Conservation (phyloP, 768 basidiomycete genomes). For the Trametes cubensis region DNA sequence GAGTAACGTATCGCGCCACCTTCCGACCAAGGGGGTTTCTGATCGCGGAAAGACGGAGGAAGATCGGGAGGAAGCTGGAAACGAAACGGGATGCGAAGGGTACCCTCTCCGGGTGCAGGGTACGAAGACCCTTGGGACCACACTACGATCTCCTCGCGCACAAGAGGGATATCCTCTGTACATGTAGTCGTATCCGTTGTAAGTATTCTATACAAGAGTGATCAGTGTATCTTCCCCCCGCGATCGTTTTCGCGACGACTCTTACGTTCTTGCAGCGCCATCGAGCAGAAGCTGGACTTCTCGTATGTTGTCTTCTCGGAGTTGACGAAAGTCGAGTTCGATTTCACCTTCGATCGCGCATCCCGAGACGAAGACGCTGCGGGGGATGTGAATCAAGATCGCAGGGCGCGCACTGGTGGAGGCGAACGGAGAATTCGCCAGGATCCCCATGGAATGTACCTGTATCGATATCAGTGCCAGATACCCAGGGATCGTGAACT, state of each 20-base stretch:
- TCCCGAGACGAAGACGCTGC: conserved; percentile 15
- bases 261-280: conserved; percentile 23
- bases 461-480: too few species aligned
- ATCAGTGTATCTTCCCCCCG: not conserved
- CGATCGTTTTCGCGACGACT: not conserved
- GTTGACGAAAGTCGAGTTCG: conserved; percentile 18
- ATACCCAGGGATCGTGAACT: too few species aligned
- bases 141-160: not conserved
- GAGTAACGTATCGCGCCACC: conserved; percentile 1
- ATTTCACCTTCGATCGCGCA: conserved; percentile 17
- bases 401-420: too few species aligned
- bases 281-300: conserved; percentile 25
- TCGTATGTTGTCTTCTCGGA: conserved; percentile 18
- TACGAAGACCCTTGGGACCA: conserved; percentile 19
- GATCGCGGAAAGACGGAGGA: conserved; percentile 14
- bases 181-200: not conserved
- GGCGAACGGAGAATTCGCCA: too few species aligned
- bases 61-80: conserved; percentile 17
- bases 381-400: not conserved
- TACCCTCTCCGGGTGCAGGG: conserved; percentile 12
- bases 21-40: not conserved
- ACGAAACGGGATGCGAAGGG: conserved; percentile 20
- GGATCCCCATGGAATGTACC: too few species aligned
- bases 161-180: not conserved
- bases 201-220: conserved; percentile 4